Percentiles rank a stretch among this genome's conserved stretches.
These are phyloP conservation scores for Sclerotinia subarctica DNA, from an alignment of 2,329 filamentous ascomycete species.

Conservation along the genomic window DNA sequence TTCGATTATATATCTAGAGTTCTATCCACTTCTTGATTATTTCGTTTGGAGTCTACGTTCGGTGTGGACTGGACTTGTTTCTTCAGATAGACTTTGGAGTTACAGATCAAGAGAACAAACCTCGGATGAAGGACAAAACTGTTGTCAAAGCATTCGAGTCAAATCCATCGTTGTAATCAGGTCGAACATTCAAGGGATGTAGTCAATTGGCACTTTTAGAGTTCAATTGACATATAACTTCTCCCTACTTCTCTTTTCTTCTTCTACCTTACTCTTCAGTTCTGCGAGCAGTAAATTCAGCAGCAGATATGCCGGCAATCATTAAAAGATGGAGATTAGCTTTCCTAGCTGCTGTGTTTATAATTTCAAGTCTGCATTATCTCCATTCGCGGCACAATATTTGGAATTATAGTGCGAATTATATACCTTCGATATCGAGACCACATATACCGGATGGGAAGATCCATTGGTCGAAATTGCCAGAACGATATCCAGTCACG, in stretches of 20 bases:
- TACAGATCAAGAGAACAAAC: neutral
- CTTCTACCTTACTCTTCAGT: neutral
- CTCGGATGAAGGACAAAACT: conserved; percentile 8
- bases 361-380: conserved; percentile 32
- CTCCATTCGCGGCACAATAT: conserved; percentile 26
- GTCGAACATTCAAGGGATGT: conserved; percentile 13
- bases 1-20: neutral
- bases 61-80: neutral
- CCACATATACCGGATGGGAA: conserved; percentile 52
- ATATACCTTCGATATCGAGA: conserved; percentile 23
- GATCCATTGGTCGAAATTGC: conserved; percentile 44
- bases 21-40: neutral
- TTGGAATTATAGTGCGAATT: conserved; percentile 25
- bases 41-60: neutral
- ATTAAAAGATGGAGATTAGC: conserved; percentile 33
- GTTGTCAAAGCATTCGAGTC: conserved; percentile 8
- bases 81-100: neutral
- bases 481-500: conserved; percentile 33
- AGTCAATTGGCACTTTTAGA: conserved; percentile 14
- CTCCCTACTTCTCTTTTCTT: neutral
- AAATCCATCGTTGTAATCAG: neutral
- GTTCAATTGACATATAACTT: conserved; percentile 9
- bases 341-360: conserved; percentile 28
- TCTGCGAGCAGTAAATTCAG: neutral
- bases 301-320: conserved; percentile 25